phyloP scores from a whole-genome alignment of 179 eudicot species.

The Camellia oleifera region DNA sequence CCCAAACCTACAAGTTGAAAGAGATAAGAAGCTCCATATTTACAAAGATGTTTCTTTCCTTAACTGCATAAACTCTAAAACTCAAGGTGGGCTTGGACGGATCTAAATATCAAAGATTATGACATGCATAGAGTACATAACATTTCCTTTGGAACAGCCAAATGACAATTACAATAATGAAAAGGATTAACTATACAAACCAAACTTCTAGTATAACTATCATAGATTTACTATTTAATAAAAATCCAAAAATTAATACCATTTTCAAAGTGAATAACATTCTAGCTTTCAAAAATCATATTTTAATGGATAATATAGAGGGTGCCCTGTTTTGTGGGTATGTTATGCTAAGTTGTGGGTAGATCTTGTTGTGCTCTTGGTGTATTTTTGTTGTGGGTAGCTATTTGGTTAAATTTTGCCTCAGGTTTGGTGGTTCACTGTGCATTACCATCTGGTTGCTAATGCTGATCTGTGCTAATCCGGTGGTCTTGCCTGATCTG shows the following conservation, averaged over 20 bases:
- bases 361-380: too few species aligned
- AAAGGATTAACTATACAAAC: neutral
- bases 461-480: too few species aligned
- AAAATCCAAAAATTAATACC: neutral
- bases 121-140: neutral
- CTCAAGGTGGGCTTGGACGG: neutral
- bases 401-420: too few species aligned
- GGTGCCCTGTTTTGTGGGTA: neutral
- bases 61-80: neutral
- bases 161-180: neutral
- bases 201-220: neutral
- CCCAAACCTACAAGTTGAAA: constrained; percentile 73
- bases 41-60: neutral
- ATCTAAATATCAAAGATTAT: neutral
- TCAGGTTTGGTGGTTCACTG: too few species aligned
- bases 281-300: neutral
- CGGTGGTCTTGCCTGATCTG: too few species aligned
- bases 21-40: constrained; percentile 13
- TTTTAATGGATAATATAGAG: neutral
- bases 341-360: neutral
- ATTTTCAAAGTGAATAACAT: neutral
- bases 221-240: neutral
- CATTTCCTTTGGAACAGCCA: neutral
- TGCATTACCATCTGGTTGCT: too few species aligned
- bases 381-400: too few species aligned